phyloP scores from a whole-genome alignment of 176 grass and related monocot species.

The Eragrostis curvula region DNA sequence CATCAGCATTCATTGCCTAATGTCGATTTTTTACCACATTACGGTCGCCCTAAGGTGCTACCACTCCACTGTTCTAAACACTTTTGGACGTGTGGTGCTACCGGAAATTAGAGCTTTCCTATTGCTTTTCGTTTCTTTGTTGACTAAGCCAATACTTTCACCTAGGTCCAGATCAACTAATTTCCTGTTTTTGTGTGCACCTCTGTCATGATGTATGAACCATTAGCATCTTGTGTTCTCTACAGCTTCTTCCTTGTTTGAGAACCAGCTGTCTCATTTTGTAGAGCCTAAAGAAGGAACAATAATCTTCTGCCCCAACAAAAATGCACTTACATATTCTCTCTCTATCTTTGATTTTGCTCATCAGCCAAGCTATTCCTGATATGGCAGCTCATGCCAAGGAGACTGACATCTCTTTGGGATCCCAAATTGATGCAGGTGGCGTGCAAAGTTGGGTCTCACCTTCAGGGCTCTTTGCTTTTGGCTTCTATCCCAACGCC shows the following conservation, averaged over 20 bases:
- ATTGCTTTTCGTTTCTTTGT: background rate
- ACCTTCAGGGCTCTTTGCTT: conserved; percentile 45
- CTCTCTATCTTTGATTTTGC: conserved; percentile 16
- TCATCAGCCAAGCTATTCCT: conserved; percentile 19
- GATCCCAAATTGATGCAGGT: background rate
- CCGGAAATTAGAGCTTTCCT: background rate
- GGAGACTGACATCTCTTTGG: background rate
- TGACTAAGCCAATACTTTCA: background rate
- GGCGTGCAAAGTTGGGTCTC: conserved; percentile 45
- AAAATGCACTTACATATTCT: conserved; percentile 24
- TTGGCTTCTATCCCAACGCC: conserved; percentile 50
- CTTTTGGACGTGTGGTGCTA: background rate
- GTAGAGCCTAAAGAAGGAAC: background rate
- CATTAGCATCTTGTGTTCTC: background rate
- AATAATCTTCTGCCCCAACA: background rate
- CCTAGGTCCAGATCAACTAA: background rate
- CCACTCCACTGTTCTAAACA: background rate
- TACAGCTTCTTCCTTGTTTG: background rate
- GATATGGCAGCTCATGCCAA: background rate
- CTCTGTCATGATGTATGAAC: background rate
- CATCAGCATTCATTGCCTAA: too few species aligned
- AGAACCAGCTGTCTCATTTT: conserved; percentile 14
- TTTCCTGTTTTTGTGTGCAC: background rate
- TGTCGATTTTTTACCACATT: too few species aligned
- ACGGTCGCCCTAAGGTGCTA: too few species aligned